Evolutionary conservation across 805 yeast species (phyloP).

Genomic region (Phaffomyces opuntiae): DNA sequence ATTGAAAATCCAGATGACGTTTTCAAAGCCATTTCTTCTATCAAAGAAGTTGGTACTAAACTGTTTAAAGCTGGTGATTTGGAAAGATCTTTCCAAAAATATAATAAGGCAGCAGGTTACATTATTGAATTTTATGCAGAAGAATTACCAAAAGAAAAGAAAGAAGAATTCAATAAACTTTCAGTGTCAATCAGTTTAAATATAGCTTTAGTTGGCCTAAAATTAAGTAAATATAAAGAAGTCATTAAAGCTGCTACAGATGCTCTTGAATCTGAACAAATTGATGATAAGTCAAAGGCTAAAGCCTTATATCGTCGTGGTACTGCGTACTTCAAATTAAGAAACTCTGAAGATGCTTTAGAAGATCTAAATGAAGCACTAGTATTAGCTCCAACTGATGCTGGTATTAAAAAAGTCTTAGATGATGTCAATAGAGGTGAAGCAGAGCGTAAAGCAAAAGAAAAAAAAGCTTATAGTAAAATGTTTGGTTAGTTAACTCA

Average conservation of each 20-base stretch:
- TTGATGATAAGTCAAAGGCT: slow-evolving; percentile 61
- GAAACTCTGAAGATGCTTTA: slow-evolving; percentile 67
- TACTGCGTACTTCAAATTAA: slow-evolving; percentile 53
- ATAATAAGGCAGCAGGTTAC: slow-evolving; percentile 64
- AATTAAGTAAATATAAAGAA: slow-evolving; percentile 46
- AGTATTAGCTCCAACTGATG: slow-evolving; percentile 59
- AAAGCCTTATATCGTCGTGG: slow-evolving; percentile 89
- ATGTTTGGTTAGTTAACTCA: slow-evolving; percentile 38
- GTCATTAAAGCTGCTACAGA: slow-evolving; percentile 55
- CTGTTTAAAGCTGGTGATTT: slow-evolving; percentile 61
- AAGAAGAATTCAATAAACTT: slow-evolving; percentile 41
- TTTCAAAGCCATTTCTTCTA: slow-evolving; percentile 50
- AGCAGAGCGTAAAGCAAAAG: slow-evolving; percentile 53
- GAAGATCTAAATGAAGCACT: slow-evolving; percentile 60
- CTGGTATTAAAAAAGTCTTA: slow-evolving; percentile 61
- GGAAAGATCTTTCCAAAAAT: slow-evolving; percentile 55
- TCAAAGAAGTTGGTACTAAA: slow-evolving; percentile 75
- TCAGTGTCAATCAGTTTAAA: slow-evolving; percentile 64
- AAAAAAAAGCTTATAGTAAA: slow-evolving; percentile 68
- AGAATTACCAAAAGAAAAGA: slow-evolving; percentile 49
- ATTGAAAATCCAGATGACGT: slow-evolving; percentile 56
- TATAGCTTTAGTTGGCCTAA: slow-evolving; percentile 67
- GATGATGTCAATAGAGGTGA: slow-evolving; percentile 47
- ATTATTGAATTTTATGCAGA: slow-evolving; percentile 70
- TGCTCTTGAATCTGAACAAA: slow-evolving; percentile 51